phyloP scores from a whole-genome alignment of 1,284 basidiomycete species.

The Fomitopsis pinicola region DNA sequence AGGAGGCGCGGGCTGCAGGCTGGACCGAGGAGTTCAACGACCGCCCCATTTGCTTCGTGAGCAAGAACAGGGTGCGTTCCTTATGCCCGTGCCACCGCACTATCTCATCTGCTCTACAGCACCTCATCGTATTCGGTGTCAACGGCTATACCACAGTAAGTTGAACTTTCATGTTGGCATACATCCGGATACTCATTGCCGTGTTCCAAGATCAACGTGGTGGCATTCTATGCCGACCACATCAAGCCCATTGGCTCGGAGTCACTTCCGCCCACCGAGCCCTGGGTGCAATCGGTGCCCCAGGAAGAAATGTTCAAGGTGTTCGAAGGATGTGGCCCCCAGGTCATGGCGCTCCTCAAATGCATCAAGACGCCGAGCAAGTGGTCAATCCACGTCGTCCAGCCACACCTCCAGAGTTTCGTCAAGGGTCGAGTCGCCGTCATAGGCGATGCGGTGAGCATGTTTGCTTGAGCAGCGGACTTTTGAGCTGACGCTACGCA shows the following conservation, averaged over 20 bases:
- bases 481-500: not conserved
- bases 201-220: conserved; percentile 44
- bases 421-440: conserved; percentile 45
- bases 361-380: conserved; percentile 47
- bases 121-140: conserved; percentile 56
- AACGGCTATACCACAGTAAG: conserved; percentile 36
- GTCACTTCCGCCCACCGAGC: conserved; percentile 28
- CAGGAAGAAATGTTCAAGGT: conserved; percentile 41
- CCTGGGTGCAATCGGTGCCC: conserved; percentile 45
- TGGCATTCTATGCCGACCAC: conserved; percentile 44
- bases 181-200: not conserved
- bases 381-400: conserved; percentile 56
- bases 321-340: conserved; percentile 47
- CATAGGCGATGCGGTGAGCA: conserved; percentile 53
- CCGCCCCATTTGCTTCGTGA: conserved; percentile 38
- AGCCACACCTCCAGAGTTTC: conserved; percentile 45
- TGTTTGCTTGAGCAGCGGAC: not conserved
- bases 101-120: conserved; percentile 29
- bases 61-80: conserved; percentile 36
- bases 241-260: conserved; percentile 33
- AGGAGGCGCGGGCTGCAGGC: conserved; percentile 34
- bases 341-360: conserved; percentile 39
- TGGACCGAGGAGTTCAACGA: conserved; percentile 34
- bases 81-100: not conserved
- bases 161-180: not conserved